These are phyloP conservation scores for Pochonia chlamydosporia DNA, from an alignment of 2,329 filamentous ascomycete genomes.

Conservation along the genomic window DNA sequence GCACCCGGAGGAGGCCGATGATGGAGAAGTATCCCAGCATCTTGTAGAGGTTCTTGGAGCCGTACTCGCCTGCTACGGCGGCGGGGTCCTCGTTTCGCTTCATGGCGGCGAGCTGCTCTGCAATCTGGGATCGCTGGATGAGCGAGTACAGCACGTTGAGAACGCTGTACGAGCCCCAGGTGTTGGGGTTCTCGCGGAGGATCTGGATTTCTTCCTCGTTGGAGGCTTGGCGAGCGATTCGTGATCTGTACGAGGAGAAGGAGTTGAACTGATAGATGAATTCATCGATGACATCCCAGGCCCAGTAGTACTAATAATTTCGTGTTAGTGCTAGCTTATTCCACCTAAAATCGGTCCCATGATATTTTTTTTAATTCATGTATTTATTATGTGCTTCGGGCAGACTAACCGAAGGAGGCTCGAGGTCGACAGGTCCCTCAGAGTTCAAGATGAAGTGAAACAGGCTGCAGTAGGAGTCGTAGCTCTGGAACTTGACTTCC, in stretches of 20 bases:
- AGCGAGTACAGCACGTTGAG: conserved; percentile 99
- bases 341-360: conserved; percentile 3
- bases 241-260: conserved; percentile 94
- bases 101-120: conserved; percentile 90
- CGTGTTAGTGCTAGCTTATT: not conserved
- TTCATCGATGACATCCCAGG: conserved; percentile 99
- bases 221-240: conserved; percentile 73
- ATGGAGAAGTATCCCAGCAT: conserved; percentile 99
- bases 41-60: conserved; percentile 87
- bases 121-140: conserved; percentile 97
- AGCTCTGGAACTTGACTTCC: conserved; percentile 96
- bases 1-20: conserved; percentile 91
- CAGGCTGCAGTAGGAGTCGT: conserved; percentile 98
- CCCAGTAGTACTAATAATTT: conserved; percentile 82
- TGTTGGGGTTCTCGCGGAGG: conserved; percentile 94
- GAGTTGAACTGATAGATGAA: conserved; percentile 99
- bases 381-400: conserved; percentile 1
- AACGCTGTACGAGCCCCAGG: conserved; percentile 99
- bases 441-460: conserved; percentile 99
- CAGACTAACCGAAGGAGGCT: conserved; percentile 82
- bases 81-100: conserved; percentile 89
- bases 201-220: conserved; percentile 91
- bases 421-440: conserved; percentile 94
- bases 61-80: conserved; percentile 89
- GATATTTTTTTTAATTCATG: not conserved